Conservation (phyloP, 495 filamentous ascomycete species). For the Gamarada debralockiae region DNA sequence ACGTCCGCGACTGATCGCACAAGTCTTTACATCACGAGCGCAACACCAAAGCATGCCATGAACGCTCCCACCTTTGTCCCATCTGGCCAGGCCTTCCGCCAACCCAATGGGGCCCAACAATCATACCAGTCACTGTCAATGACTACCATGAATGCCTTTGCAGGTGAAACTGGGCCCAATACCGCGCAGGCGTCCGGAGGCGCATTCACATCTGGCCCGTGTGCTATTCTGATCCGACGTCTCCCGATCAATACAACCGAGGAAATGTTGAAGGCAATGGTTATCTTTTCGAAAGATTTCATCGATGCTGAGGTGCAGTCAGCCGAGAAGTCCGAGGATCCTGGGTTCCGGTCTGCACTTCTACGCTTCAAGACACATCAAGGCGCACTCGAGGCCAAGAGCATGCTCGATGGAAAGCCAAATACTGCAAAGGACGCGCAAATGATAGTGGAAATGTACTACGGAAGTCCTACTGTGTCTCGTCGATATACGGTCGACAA, state of each 20-base stretch:
- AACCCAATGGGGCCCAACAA: conserved; percentile 21
- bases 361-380: conserved; percentile 67
- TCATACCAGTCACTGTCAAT: conserved; percentile 24
- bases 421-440: conserved; percentile 70
- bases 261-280: conserved; percentile 73
- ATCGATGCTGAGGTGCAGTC: conserved; percentile 68
- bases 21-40: conserved; percentile 13
- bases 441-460: conserved; percentile 74
- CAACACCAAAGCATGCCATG: conserved; percentile 25
- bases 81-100: conserved; percentile 21
- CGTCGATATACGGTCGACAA: conserved; percentile 39
- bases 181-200: conserved; percentile 12
- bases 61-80: conserved; percentile 23
- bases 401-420: conserved; percentile 74
- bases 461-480: conserved; percentile 36
- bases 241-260: conserved; percentile 69
- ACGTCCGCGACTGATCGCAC: neutral
- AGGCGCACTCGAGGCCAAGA: conserved; percentile 73
- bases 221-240: conserved; percentile 59
- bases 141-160: conserved; percentile 25
- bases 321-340: conserved; percentile 61
- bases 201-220: conserved; percentile 17
- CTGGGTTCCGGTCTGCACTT: conserved; percentile 69
- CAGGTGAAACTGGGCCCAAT: conserved; percentile 15
- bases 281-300: conserved; percentile 82